Conservation (phyloP, 495 filamentous ascomycete genomes). For the Trypethelium eluteriae region DNA sequence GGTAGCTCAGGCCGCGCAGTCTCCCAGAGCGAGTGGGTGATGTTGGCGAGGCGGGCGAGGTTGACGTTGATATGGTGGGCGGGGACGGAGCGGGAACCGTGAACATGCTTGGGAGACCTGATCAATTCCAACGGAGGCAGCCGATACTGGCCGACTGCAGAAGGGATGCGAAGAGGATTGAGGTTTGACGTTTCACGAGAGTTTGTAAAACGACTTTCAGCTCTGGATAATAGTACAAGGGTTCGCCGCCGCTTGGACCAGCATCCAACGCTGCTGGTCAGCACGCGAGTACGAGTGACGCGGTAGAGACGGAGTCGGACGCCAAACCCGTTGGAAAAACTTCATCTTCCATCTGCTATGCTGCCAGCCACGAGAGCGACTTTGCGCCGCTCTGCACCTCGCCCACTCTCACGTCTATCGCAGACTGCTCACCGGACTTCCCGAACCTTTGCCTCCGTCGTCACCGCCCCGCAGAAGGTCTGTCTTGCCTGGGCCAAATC, state of each 20-base stretch:
- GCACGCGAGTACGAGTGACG: not conserved
- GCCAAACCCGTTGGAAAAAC: not conserved
- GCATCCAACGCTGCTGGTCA: not conserved
- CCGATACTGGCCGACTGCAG: not conserved
- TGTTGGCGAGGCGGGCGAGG: slow-evolving; percentile 39
- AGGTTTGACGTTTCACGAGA: not conserved
- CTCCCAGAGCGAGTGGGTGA: slow-evolving; percentile 51
- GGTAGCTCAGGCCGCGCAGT: slow-evolving; percentile 64
- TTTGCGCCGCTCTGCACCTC: slow-evolving; percentile 1
- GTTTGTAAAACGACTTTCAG: not conserved
- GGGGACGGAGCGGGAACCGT: slow-evolving; percentile 44
- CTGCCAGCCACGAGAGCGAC: not conserved
- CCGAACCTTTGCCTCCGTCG: not conserved
- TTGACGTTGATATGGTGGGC: slow-evolving; percentile 40
- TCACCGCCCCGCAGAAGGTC: not conserved
- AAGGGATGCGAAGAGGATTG: not conserved
- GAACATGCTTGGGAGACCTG: slow-evolving; percentile 40
- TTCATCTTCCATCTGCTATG: not conserved
- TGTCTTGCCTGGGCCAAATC: not conserved
- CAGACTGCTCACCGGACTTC: not conserved
- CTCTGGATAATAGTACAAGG: not conserved
- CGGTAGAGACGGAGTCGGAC: not conserved
- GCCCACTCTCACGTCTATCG: not conserved
- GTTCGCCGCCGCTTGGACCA: not conserved
- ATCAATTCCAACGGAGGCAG: not conserved